These are phyloP conservation scores for Magnusiomyces tetraspermus DNA, from an alignment of 1,139 yeast species.

Conservation along the genomic window DNA sequence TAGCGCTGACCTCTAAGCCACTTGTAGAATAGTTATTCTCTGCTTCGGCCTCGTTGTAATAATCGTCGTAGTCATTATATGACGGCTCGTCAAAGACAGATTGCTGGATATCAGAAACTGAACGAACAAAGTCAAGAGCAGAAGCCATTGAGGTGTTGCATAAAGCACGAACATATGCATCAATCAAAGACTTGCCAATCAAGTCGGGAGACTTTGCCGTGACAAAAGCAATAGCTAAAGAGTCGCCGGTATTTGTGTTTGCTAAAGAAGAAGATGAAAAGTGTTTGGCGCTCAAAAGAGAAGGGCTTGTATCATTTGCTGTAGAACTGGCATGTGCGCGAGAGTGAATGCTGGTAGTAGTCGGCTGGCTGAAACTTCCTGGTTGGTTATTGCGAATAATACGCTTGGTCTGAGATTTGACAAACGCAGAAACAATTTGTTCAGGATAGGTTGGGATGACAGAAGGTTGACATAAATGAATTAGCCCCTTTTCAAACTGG, in stretches of 20 bases:
- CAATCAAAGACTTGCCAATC: slow-evolving; percentile 15
- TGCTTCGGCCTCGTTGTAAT: neutral
- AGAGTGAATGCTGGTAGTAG: slow-evolving; percentile 6
- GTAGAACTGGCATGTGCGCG: neutral
- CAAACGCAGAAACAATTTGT: slow-evolving; percentile 18
- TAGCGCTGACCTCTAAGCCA: slow-evolving; percentile 11
- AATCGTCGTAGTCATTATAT: neutral
- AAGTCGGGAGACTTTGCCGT: slow-evolving; percentile 19
- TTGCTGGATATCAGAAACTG: slow-evolving; percentile 16
- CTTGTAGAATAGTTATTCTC: neutral
- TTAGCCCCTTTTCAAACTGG: slow-evolving; percentile 17
- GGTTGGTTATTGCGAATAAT: slow-evolving; percentile 3
- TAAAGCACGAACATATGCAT: slow-evolving; percentile 17
- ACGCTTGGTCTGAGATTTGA: slow-evolving; percentile 7
- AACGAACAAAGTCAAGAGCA: slow-evolving; percentile 21
- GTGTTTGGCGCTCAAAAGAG: neutral
- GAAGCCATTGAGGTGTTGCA: slow-evolving; percentile 18
- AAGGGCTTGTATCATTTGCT: neutral
- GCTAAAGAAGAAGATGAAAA: neutral
- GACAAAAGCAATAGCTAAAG: slow-evolving; percentile 18
- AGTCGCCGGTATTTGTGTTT: neutral
- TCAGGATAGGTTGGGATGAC: slow-evolving; percentile 20
- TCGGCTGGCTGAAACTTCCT: too few species aligned
- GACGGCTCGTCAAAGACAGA: neutral
- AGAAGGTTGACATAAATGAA: slow-evolving; percentile 21